Conservation (phyloP, 164 flowering plant species). For the Macadamia tetraphylla region DNA sequence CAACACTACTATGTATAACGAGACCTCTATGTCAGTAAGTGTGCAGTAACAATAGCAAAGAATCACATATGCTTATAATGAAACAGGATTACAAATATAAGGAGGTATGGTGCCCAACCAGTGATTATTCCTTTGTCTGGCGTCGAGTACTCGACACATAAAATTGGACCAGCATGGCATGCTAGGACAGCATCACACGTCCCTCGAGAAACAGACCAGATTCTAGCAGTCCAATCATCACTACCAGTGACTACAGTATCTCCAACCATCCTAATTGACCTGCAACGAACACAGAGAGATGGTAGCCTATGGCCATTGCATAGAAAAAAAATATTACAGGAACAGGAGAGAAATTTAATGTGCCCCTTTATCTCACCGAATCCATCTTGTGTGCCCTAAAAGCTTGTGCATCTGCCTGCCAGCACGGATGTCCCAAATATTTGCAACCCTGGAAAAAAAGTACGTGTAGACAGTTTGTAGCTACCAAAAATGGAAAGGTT, state of each 20-base stretch:
- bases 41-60: background rate
- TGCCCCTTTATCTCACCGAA: slow-evolving; percentile 41
- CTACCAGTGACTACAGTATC: slow-evolving; percentile 90
- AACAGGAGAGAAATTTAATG: background rate
- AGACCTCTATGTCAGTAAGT: no score
- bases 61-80: background rate
- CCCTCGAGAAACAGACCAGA: slow-evolving; percentile 96
- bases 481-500: background rate
- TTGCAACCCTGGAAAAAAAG: slow-evolving; percentile 57
- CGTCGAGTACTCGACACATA: slow-evolving; percentile 72
- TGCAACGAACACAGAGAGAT: slow-evolving; percentile 28
- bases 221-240: slow-evolving; percentile 99
- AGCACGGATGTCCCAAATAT: slow-evolving; percentile 97
- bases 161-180: slow-evolving; percentile 94
- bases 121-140: slow-evolving; percentile 85
- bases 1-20: no score
- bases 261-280: slow-evolving; percentile 96
- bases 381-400: slow-evolving; percentile 90
- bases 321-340: background rate
- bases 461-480: slow-evolving; percentile 4
- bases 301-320: background rate
- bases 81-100: background rate
- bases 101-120: slow-evolving; percentile 35
- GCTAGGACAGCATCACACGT: slow-evolving; percentile 94
- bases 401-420: slow-evolving; percentile 95